Evolutionary conservation across 1,284 basidiomycete species (phyloP).

Genomic region (Moesziomyces parantarcticus): DNA sequence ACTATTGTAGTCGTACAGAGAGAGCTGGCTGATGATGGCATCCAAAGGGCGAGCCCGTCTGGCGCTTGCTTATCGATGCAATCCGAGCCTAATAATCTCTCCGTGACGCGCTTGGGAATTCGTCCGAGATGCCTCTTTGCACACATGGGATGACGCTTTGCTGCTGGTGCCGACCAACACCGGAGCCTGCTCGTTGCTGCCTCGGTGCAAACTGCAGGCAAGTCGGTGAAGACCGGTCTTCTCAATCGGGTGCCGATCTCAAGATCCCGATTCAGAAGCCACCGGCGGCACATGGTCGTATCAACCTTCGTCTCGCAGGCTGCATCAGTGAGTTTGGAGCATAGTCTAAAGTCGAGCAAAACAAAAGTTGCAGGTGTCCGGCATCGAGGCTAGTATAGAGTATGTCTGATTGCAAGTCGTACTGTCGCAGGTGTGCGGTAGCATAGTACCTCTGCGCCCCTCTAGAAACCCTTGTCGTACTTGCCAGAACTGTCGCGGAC

Average conservation of each 20-base stretch:
- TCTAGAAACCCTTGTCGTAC: constrained; percentile 58
- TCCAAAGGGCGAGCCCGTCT: not conserved
- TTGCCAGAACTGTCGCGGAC: constrained; percentile 33
- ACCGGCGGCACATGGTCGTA: not conserved
- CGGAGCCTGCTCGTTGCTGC: constrained; percentile 7
- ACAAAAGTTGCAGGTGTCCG: too few species aligned
- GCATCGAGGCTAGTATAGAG: not conserved
- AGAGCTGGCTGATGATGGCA: not conserved
- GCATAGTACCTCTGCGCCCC: not conserved
- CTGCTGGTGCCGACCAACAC: not conserved
- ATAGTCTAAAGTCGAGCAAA: too few species aligned
- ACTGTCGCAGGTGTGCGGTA: not conserved
- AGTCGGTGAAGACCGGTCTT: not conserved
- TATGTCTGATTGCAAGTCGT: not conserved
- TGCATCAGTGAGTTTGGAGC: too few species aligned
- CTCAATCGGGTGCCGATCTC: constrained; percentile 9
- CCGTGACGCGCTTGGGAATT: constrained; percentile 22
- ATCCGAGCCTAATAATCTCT: constrained; percentile 14
- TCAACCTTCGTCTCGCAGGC: not conserved
- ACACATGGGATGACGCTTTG: not conserved
- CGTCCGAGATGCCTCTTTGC: constrained; percentile 15
- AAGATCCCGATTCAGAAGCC: not conserved
- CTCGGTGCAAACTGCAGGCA: constrained; percentile 2
- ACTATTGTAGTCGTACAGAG: not conserved
- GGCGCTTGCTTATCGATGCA: constrained; percentile 29